phyloP scores from a whole-genome alignment of 2,329 filamentous ascomycete species.

The Ceratocystis huliohia region DNA sequence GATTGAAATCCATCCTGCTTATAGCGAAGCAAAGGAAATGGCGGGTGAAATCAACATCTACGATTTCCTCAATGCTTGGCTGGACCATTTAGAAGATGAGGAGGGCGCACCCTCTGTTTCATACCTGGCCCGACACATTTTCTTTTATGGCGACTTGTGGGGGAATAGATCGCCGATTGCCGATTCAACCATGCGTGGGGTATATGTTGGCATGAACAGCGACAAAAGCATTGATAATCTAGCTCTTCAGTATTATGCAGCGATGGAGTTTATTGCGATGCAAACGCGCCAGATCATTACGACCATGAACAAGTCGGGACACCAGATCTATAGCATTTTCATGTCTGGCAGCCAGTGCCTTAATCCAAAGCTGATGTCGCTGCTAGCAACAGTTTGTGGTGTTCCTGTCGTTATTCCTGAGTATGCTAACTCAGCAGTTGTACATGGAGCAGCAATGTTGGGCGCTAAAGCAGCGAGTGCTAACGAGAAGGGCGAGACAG shows the following conservation, averaged over 20 bases:
- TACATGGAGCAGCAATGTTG: conserved; percentile 96
- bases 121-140: conserved; percentile 83
- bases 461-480: conserved; percentile 92
- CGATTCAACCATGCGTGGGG: conserved; percentile 83
- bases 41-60: conserved; percentile 82
- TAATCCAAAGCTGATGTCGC: conserved; percentile 79
- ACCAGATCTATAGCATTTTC: conserved; percentile 84
- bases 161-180: conserved; percentile 92
- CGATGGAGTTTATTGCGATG: conserved; percentile 95
- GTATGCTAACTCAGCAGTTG: conserved; percentile 90
- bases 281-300: conserved; percentile 94
- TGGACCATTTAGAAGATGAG: conserved; percentile 61
- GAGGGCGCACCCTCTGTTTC: conserved; percentile 61
- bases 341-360: conserved; percentile 98
- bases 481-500: conserved; percentile 52
- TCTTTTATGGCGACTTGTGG: conserved; percentile 97
- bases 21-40: conserved; percentile 63
- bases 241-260: conserved; percentile 84
- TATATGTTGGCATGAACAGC: conserved; percentile 71
- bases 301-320: conserved; percentile 81
- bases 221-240: conserved; percentile 81
- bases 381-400: conserved; percentile 78
- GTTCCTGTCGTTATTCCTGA: conserved; percentile 89
- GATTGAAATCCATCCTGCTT: conserved; percentile 86
- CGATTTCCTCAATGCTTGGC: conserved; percentile 82